Evolutionary conservation across 805 yeast species (phyloP).

Genomic region (Kuraishia hungarica): DNA sequence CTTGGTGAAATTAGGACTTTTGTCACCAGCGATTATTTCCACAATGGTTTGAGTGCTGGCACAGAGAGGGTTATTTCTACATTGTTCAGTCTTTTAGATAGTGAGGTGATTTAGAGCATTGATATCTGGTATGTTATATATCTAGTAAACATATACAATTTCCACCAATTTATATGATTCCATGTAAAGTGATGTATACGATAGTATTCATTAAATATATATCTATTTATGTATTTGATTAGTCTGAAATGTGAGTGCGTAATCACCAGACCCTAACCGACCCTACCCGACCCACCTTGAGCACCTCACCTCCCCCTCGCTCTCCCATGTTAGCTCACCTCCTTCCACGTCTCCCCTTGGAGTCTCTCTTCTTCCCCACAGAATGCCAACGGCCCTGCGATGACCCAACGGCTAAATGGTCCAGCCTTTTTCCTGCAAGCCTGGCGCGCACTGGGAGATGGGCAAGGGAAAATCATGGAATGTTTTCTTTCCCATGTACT

Average conservation of each 20-base stretch:
- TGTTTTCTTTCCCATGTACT: neutral
- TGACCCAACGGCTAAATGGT: neutral
- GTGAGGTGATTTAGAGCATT: conserved; percentile 26
- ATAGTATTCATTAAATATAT: too few species aligned
- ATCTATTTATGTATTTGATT: too few species aligned
- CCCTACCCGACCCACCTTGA: too few species aligned
- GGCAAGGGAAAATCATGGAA: neutral
- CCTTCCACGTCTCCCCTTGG: too few species aligned
- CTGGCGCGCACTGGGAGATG: neutral
- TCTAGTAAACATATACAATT: too few species aligned
- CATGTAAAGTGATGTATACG: too few species aligned
- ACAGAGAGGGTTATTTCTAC: conserved; percentile 29
- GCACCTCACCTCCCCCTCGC: too few species aligned
- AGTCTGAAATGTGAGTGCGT: too few species aligned
- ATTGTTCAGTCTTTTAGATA: conserved; percentile 29
- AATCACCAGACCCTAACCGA: too few species aligned
- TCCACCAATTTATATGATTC: too few species aligned
- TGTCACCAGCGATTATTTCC: conserved; percentile 41
- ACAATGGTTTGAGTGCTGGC: conserved; percentile 37
- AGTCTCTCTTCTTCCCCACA: neutral
- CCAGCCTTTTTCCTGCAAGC: neutral
- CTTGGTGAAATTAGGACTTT: conserved; percentile 30
- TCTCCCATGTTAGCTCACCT: too few species aligned
- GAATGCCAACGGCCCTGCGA: neutral
- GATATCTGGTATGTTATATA: too few species aligned